Percentiles rank a stretch among this genome's conserved stretches.
Evolutionary conservation across 1,284 basidiomycete species (phyloP).

Genomic region (Meira miltonrushii): DNA sequence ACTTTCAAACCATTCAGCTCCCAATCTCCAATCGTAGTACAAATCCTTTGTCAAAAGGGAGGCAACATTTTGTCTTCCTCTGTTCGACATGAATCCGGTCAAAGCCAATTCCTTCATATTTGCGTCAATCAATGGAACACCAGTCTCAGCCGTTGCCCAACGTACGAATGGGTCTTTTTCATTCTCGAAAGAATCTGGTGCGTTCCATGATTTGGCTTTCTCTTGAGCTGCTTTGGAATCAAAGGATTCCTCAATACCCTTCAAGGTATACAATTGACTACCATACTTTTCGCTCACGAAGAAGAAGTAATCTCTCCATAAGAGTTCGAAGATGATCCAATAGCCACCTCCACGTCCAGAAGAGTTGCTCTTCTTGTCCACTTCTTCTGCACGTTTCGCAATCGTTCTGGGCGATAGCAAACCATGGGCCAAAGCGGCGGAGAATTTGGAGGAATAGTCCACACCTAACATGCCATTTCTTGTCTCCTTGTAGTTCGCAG

Average conservation of each 20-base stretch:
- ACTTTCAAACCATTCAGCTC: conserved; percentile 40
- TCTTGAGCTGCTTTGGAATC: conserved; percentile 21
- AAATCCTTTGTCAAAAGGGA: conserved; percentile 40
- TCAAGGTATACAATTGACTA: conserved; percentile 31
- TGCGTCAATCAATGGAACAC: conserved; percentile 44
- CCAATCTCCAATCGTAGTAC: conserved; percentile 36
- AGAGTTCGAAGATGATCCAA: conserved; percentile 45
- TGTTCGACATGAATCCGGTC: conserved; percentile 58
- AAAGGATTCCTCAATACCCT: conserved; percentile 33
- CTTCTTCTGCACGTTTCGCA: conserved; percentile 24
- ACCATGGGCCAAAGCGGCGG: conserved; percentile 37
- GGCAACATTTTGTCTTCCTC: conserved; percentile 42
- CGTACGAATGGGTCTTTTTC: conserved; percentile 28
- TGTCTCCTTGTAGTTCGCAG: conserved; percentile 35
- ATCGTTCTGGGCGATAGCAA: conserved; percentile 35
- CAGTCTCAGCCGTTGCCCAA: conserved; percentile 29
- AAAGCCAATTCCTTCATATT: conserved; percentile 40
- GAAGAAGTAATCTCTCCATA: conserved; percentile 55
- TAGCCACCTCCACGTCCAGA: conserved; percentile 31
- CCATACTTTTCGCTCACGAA: conserved; percentile 40
- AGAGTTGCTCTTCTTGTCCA: conserved; percentile 19
- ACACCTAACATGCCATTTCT: conserved; percentile 6
- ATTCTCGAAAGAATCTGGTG: conserved; percentile 16
- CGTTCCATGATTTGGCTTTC: conserved; percentile 37
- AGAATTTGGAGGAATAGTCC: conserved; percentile 17